phyloP scores from a whole-genome alignment of 306 rosid species.

The Quercus parvula region DNA sequence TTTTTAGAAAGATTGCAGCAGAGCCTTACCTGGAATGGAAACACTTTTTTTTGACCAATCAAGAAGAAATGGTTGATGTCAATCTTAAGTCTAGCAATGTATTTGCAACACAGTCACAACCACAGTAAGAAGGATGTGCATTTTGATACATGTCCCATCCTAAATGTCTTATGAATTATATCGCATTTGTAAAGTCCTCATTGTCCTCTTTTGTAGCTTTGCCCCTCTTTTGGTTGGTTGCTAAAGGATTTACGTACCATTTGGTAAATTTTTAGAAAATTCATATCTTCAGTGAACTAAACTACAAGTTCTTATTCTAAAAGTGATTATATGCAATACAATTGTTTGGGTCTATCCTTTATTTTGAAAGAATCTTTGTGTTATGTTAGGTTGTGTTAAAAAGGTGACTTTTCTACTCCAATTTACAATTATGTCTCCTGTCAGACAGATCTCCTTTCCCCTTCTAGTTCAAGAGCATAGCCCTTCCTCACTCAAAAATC shows the following conservation, averaged over 20 bases:
- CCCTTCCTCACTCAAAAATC: no score
- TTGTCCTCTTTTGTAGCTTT: constrained; percentile 8
- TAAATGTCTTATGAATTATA: background rate
- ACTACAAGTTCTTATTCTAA: background rate
- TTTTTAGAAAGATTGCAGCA: constrained; percentile 84
- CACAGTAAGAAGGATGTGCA: constrained; percentile 64
- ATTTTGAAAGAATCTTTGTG: background rate
- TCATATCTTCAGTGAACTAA: no score
- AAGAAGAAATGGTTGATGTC: constrained; percentile 93
- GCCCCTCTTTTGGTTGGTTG: constrained; percentile 10
- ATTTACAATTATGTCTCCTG: no score
- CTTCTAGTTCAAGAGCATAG: no score
- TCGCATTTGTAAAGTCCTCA: constrained; percentile 13
- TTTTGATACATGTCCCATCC: constrained; percentile 34
- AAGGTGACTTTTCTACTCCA: no score
- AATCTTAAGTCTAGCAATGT: constrained; percentile 65
- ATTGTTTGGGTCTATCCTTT: background rate
- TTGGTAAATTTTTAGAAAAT: background rate
- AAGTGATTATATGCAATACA: background rate
- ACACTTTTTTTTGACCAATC: constrained; percentile 78
- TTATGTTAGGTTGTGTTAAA: no score
- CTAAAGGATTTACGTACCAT: background rate
- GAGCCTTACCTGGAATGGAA: constrained; percentile 95
- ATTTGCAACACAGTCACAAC: constrained; percentile 43
- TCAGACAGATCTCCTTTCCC: no score